Evolutionary conservation across 805 yeast genomes (phyloP), one percentile per base, ranked within the genome.

Genomic region (Saturnispora mendoncae): DNA sequence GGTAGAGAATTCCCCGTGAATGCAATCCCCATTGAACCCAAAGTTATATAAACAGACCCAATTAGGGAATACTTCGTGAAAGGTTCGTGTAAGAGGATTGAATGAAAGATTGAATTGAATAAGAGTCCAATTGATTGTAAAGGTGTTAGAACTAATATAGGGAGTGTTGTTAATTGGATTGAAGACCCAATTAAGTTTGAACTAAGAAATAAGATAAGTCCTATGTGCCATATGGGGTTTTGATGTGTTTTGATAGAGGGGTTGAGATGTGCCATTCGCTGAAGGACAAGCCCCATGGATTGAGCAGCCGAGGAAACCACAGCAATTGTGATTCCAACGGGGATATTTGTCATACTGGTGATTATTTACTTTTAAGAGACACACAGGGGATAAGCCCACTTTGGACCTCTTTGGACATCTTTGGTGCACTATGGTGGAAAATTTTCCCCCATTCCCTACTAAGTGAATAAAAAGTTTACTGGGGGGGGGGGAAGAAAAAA

Each of bases 41-140:
- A 36, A 2, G 80, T 71, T 5, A 84, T 83, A 17, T 82, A 60
- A 1, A 71, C 50, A 0, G 95, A 86, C 3, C 95, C 95, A 8
- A 62, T 43, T 1, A 73, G 61, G 2, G 87, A 70, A 39, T 61
- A 64, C 19, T 50, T 46, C 1, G 88, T 78, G 56, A 84, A 83
- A 1, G 67, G 65, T 54, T 86, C 96, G 25, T 77, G 67, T 12
- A 86, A 71, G 12, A 86, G 60, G 9, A 84, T 43, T 15, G 81
- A 57, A 33, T 92, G 84, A 52, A 85, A 74, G 2, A 84, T 58
- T 0, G 92, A 76, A 59, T 87, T 87, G 67, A 87, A 86, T 2
- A 86, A 87, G n/a, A 87, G 67, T 0, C 95, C 95, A 19, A 80
- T 76, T 20, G 94, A 85, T 56, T 86, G 95, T 41, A 86, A 62